These are phyloP conservation scores for Pseudogymnoascus destructans DNA, from an alignment of 2,329 filamentous ascomycete species.

Conservation along the genomic window DNA sequence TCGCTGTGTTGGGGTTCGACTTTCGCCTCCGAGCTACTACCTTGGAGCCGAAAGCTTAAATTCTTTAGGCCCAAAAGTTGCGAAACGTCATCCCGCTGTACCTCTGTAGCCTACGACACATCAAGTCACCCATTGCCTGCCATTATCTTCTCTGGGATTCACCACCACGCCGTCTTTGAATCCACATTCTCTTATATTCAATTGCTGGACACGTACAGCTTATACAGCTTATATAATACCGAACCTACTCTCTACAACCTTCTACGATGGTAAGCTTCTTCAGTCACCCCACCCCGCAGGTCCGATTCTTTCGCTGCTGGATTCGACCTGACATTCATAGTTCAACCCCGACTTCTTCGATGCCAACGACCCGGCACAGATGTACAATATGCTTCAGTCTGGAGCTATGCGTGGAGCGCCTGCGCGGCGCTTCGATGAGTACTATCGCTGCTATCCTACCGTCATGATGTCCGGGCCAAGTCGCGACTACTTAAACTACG, in stretches of 20 bases:
- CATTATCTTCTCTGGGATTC: conserved; percentile 1
- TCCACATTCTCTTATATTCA: neutral
- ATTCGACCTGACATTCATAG: conserved; percentile 17
- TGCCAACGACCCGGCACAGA: conserved; percentile 21
- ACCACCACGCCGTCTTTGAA: neutral
- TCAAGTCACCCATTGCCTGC: neutral
- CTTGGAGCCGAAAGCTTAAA: neutral
- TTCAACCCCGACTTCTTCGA: conserved; percentile 22
- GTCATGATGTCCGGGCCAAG: conserved; percentile 88
- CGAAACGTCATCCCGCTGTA: conserved; percentile 6
- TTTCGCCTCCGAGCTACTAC: conserved; percentile 1
- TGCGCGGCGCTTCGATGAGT: conserved; percentile 86
- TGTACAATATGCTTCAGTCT: conserved; percentile 23
- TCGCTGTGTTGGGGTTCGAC: neutral
- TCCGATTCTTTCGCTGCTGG: neutral
- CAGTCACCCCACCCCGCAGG: neutral
- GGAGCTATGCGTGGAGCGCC: conserved; percentile 19
- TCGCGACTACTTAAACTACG: conserved; percentile 81
- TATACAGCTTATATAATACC: neutral
- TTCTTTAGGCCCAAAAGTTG: neutral
- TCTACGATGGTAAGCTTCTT: neutral
- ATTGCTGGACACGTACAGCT: neutral
- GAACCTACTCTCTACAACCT: neutral
- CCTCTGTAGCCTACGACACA: neutral
- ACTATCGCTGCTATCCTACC: conserved; percentile 93